phyloP scores from a whole-genome alignment of 2,329 filamentous ascomycete genomes.

The Fusarium sublunatum region DNA sequence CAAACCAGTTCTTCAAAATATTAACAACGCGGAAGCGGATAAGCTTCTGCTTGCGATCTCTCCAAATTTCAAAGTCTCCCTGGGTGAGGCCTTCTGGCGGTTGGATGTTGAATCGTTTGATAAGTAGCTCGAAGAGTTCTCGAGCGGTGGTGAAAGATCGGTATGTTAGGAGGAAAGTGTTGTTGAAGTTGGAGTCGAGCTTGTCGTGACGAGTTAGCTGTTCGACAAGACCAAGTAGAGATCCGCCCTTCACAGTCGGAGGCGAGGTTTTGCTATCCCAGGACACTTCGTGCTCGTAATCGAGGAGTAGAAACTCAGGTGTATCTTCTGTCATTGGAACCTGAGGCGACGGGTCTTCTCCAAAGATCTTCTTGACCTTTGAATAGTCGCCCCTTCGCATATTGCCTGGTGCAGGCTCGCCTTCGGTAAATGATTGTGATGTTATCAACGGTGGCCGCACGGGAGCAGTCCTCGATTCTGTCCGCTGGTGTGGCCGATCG shows the following conservation, averaged over 20 bases:
- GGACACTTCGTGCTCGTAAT: slow-evolving; percentile 88
- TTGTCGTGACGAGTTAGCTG: slow-evolving; percentile 97
- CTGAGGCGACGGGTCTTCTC: slow-evolving; percentile 69
- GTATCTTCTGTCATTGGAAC: slow-evolving; percentile 75
- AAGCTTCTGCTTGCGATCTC: slow-evolving; percentile 93
- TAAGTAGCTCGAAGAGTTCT: slow-evolving; percentile 92
- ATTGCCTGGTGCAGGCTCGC: slow-evolving; percentile 62
- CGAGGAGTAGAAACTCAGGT: slow-evolving; percentile 85
- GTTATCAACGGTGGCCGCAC: slow-evolving; percentile 61
- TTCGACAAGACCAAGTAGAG: slow-evolving; percentile 88
- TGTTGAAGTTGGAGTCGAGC: slow-evolving; percentile 94
- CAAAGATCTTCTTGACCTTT: slow-evolving; percentile 74
- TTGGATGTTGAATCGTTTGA: slow-evolving; percentile 91
- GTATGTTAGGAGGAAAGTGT: slow-evolving; percentile 97
- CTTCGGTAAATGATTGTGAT: slow-evolving; percentile 74
- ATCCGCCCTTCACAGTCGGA: slow-evolving; percentile 86
- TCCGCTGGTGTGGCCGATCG: slow-evolving; percentile 65
- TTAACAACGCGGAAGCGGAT: slow-evolving; percentile 97
- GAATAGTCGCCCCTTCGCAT: slow-evolving; percentile 70
- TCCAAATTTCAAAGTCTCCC: slow-evolving; percentile 86
- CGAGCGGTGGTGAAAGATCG: slow-evolving; percentile 91
- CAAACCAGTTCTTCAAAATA: slow-evolving; percentile 98
- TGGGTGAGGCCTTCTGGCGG: slow-evolving; percentile 83
- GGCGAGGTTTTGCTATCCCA: slow-evolving; percentile 86
- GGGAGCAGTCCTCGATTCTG: slow-evolving; percentile 63